Evolutionary conservation across 2,329 filamentous ascomycete genomes (phyloP).

Genomic region (Helotiales sp.): DNA sequence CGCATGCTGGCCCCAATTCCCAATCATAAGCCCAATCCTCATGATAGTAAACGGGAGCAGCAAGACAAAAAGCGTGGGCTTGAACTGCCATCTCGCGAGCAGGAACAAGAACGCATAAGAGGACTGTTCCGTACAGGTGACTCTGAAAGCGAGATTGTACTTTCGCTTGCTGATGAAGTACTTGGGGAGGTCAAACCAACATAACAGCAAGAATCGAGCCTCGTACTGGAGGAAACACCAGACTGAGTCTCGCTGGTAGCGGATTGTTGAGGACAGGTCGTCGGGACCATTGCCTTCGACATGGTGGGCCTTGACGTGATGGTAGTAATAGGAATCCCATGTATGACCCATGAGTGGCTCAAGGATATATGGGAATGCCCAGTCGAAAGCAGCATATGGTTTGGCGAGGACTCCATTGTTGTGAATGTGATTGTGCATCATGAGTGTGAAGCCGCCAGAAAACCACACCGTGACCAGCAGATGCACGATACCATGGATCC

Average conservation of each 20-base stretch:
- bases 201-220: slow-evolving; percentile 72
- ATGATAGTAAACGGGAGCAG: slow-evolving; percentile 69
- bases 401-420: slow-evolving; percentile 70
- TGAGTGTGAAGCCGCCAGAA: slow-evolving; percentile 75
- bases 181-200: slow-evolving; percentile 75
- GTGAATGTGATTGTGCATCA: slow-evolving; percentile 88
- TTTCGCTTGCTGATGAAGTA: slow-evolving; percentile 75
- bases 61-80: slow-evolving; percentile 63
- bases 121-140: slow-evolving; percentile 64
- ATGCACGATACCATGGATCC: slow-evolving; percentile 70
- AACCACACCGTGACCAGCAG: slow-evolving; percentile 69
- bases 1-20: slow-evolving; percentile 85
- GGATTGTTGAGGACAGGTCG: slow-evolving; percentile 76
- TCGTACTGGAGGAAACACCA: slow-evolving; percentile 73
- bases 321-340: slow-evolving; percentile 85
- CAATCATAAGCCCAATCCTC: slow-evolving; percentile 76
- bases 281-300: slow-evolving; percentile 80
- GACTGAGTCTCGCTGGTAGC: slow-evolving; percentile 74
- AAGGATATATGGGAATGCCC: slow-evolving; percentile 71
- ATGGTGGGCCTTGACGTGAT: slow-evolving; percentile 86
- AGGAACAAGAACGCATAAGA: slow-evolving; percentile 62
- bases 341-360: slow-evolving; percentile 83
- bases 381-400: slow-evolving; percentile 61
- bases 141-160: slow-evolving; percentile 56
- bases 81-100: slow-evolving; percentile 55